Evolutionary conservation across 1,139 yeast species (phyloP), one percentile per base, ranked within the genome.

Genomic region (Saccharomyces hybrid): DNA sequence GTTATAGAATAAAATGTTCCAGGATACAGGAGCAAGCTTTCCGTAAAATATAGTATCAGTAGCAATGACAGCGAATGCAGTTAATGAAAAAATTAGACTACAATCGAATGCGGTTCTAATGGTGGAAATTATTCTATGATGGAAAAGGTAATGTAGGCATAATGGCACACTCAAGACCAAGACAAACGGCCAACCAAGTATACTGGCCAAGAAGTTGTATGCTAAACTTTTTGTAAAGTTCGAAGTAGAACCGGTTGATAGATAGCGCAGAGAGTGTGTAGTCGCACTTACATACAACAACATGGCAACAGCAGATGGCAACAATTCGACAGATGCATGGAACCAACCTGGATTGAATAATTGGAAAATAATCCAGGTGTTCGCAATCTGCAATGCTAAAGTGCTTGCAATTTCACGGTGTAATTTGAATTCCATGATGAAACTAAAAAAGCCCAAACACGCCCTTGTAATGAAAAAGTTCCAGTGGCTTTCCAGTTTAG

Each of bases 131-230:
- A 68, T 50, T 31, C 58, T 59, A 53, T 68, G 69, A 8, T 59
- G 61, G 25, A 61, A 54, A 3, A 62, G 49, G 44, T 58, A 62
- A 52, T 64, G 68, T 32, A 64, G 48, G 1, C 81, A 78, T 59
- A 84, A 75, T 0, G 96, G 95, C 3, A 80, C 58, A 1, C 84
- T 83, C 54, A 89, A 71, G 0, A 81, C 83, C 55, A 88, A 71
- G 0, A 86, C 82, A 71, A 91, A 91, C 1, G 98, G 97, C 98
- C 98, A 91, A 1, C 98, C 97, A 41, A 86, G 60, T 1, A 91
- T 65, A 0, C 95, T 95, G 5, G 93, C 96, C 20, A 86, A 57
- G 1, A 79, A 64, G 46, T 86, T 73, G 1, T 83, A 81, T 29
- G 68, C 60, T 47, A 73, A 61, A 38, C 75, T 70, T 32, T 66